Percentiles rank a stretch among this genome's conserved stretches.
Conservation (phyloP, 2,329 filamentous ascomycete genomes). For the Polytolypa hystricis region DNA sequence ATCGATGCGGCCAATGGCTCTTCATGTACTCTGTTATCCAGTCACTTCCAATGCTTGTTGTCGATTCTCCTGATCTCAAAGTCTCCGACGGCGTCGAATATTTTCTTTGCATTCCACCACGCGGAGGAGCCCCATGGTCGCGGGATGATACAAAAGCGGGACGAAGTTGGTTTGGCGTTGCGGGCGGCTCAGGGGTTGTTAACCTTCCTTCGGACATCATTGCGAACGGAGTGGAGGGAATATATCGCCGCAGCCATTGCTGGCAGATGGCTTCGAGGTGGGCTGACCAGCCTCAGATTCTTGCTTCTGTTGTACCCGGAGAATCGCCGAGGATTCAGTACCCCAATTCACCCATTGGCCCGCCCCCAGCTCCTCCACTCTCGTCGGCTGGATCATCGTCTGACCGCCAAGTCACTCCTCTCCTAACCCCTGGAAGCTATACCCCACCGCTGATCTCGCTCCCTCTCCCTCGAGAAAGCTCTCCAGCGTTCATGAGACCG, state of each 20-base stretch:
- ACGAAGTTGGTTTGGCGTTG: conserved; percentile 41
- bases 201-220: conserved; percentile 53
- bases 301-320: conserved; percentile 17
- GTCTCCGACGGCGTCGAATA: conserved; percentile 38
- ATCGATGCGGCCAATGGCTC: conserved; percentile 41
- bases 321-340: conserved; percentile 1
- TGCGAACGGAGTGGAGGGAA: conserved; percentile 55
- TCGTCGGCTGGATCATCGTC: conserved; percentile 14
- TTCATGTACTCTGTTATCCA: conserved; percentile 42
- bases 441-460: conserved; percentile 24
- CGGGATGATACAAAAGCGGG: conserved; percentile 33
- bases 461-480: conserved; percentile 22
- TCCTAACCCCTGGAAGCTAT: conserved; percentile 19
- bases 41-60: conserved; percentile 37
- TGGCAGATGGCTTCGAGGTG: conserved; percentile 55
- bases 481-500: conserved; percentile 20
- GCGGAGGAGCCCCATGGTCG: conserved; percentile 39
- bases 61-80: conserved; percentile 37
- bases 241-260: conserved; percentile 58
- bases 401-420: conserved; percentile 20
- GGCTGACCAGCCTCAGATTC: conserved; percentile 33
- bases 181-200: conserved; percentile 53
- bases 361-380: conserved; percentile 10
- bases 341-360: conserved; percentile 1
- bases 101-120: conserved; percentile 39